Conservation (phyloP, 169 alveolate species). For the Plasmodium cynomolgi region DNA sequence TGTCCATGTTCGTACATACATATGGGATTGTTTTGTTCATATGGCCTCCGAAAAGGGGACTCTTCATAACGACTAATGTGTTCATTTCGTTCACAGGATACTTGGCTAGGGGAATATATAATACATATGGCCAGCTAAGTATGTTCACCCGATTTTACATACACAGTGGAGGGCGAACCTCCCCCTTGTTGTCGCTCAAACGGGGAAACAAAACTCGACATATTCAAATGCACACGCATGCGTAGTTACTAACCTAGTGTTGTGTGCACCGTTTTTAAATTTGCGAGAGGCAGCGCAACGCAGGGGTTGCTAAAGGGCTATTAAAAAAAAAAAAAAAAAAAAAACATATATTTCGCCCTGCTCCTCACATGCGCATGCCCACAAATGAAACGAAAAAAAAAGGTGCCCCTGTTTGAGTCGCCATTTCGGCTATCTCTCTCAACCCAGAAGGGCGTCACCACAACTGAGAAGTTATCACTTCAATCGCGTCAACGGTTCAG, state of each 20-base stretch:
- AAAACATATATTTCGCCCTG: not conserved
- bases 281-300: not conserved
- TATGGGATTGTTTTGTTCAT: not conserved
- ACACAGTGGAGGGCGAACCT: not conserved
- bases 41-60: not conserved
- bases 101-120: too few relatives aligned
- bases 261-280: not conserved
- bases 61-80: too few relatives aligned
- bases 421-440: not conserved
- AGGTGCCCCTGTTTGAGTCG: not conserved
- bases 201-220: not conserved
- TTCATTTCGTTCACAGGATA: too few relatives aligned
- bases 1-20: not conserved
- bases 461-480: not conserved
- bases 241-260: not conserved
- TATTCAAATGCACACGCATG: not conserved
- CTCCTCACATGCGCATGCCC: not conserved
- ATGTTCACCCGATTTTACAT: not conserved
- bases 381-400: not conserved
- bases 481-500: not conserved
- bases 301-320: not conserved
- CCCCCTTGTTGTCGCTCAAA: not conserved
- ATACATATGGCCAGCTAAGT: not conserved
- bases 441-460: not conserved
- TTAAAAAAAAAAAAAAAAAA: not conserved